These are phyloP conservation scores for Penicillium cataractarum DNA, from an alignment of 495 filamentous ascomycete species.

Conservation along the genomic window DNA sequence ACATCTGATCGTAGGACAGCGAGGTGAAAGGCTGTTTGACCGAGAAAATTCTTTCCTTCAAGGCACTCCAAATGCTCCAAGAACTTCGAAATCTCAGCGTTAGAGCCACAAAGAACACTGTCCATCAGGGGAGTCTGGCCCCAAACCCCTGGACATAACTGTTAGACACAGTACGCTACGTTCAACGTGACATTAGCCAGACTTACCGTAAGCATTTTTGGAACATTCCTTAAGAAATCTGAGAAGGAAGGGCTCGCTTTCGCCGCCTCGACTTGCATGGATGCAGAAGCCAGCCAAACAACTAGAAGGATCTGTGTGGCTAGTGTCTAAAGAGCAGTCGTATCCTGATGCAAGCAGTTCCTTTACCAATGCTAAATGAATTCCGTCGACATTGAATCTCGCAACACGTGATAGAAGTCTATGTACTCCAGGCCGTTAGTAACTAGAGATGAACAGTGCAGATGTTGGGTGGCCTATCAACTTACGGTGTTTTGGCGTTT, in stretches of 20 bases:
- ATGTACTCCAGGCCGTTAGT: background rate
- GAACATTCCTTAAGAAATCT: background rate
- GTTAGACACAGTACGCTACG: background rate
- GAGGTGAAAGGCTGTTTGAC: background rate
- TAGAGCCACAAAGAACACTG: background rate
- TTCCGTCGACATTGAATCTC: background rate
- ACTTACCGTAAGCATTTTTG: background rate
- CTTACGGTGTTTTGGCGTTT: background rate
- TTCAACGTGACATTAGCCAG: no score
- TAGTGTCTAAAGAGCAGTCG: background rate
- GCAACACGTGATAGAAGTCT: background rate
- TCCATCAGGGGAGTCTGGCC: conserved; percentile 8
- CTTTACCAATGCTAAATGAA: background rate
- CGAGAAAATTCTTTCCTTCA: background rate
- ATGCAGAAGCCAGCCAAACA: no score
- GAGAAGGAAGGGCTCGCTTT: background rate
- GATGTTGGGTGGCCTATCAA: background rate
- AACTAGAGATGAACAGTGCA: background rate
- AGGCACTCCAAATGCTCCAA: background rate
- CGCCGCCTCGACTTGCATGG: background rate
- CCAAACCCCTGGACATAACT: background rate
- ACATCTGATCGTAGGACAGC: background rate
- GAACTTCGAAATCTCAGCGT: background rate
- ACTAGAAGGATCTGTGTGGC: background rate
- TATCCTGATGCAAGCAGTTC: background rate